Evolutionary conservation across 257 asterid species (phyloP), one percentile per base, ranked within the genome.

Genomic region (Primulina huaijiensis): DNA sequence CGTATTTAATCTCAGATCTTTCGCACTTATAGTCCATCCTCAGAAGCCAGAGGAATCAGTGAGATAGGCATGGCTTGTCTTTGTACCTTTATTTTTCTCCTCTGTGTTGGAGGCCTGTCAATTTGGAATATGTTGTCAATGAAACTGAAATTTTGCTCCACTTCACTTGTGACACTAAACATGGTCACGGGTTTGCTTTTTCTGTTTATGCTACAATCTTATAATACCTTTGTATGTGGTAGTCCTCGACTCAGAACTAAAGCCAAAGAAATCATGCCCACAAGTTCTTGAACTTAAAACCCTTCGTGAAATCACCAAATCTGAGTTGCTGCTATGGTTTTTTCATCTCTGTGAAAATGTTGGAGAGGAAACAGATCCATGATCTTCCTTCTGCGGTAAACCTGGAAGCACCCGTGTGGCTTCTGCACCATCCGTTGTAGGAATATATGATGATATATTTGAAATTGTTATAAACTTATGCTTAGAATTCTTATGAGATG

Each of bases 41-140:
- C 50, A 59, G 27, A 40, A 66, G 77, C 56, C 75, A 74, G 71
- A 69, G 62, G 34, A 31, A 73, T 19, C 71, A n/a, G n/a, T 37
- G 60, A 52, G 56, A 60, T 68, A 6, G 64, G 60, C 55, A 46
- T 46, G 55, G 55, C 19, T 46, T 12, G 55, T 46, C 19, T 2
- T 46, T 46, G 55, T 46, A 14, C 55, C 55, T 46, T 46, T 46
- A 46, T 46, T 46, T 46, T 46, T 46, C 55, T 46, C 19, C 19
- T 46, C n/a, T 43, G 53, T 43, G 19, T 46, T 46, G 55, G 19
- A 46, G 55, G 55, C 19, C 55, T 46, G 55, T 46, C 19, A 12
- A 46, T 46, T 46, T 46, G 55, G 2, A 14, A 46, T 40, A 40
- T 40, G 5, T 40, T 40, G 52, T 40, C 52, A 40, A 40, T 40